These are phyloP conservation scores for Pistacia integerrima DNA, from an alignment of 345 rosid species.

Conservation along the genomic window DNA sequence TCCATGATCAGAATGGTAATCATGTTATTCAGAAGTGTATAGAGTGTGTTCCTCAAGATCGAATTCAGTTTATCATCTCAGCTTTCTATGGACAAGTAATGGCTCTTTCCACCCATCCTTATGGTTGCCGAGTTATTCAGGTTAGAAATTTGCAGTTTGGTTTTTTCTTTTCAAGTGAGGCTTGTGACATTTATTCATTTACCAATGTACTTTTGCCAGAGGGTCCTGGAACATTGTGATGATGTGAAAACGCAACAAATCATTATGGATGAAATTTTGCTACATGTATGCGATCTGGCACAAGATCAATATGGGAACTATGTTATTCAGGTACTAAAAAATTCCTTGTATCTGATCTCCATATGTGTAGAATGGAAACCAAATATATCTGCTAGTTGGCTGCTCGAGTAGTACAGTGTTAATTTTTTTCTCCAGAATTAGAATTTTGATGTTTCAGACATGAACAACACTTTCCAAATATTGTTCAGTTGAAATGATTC, in stretches of 20 bases:
- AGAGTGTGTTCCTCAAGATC: slow-evolving; percentile 84
- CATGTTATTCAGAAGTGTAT: slow-evolving; percentile 98
- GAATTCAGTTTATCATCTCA: slow-evolving; percentile 78
- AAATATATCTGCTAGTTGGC: no score
- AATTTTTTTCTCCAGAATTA: no score
- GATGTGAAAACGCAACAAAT: slow-evolving; percentile 61
- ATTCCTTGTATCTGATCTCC: background rate
- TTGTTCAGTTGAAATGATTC: no score
- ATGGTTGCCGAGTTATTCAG: slow-evolving; percentile 99
- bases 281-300: slow-evolving; percentile 68
- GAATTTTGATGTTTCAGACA: no score
- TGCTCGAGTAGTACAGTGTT: no score
- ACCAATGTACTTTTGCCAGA: slow-evolving; percentile 36
- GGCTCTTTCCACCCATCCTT: slow-evolving; percentile 90
- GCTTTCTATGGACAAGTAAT: slow-evolving; percentile 88
- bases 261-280: slow-evolving; percentile 88
- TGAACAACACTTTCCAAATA: no score
- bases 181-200: slow-evolving; percentile 18
- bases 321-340: slow-evolving; percentile 78
- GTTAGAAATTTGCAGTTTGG: slow-evolving; percentile 31
- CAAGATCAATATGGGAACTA: slow-evolving; percentile 98
- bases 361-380: background rate
- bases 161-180: background rate
- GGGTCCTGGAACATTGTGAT: slow-evolving; percentile 87
- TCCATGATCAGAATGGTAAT: slow-evolving; percentile 96